A percentile compares a stretch with the other conserved stretches of the same genome.
Evolutionary conservation across 179 eudicot genomes (phyloP).

Genomic region (Beta macrorhiza): DNA sequence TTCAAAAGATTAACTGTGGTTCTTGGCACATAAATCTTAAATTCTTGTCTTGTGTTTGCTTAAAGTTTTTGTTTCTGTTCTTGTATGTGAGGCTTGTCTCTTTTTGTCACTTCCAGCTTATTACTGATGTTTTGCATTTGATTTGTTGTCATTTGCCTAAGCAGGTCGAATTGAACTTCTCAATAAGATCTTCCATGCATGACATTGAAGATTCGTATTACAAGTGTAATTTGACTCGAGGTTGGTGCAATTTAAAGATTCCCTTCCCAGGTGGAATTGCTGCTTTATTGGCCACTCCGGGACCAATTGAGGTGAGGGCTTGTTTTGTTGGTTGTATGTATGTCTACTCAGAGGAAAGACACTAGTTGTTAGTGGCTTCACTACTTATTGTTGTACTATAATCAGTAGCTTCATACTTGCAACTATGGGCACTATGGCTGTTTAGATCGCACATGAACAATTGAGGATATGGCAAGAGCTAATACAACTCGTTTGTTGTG

Average conservation of each 20-base stretch:
- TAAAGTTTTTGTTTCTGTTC: neutral
- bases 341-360: neutral
- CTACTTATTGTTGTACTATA: neutral
- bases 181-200: conserved; percentile 46
- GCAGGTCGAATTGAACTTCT: conserved; percentile 60
- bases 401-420: neutral
- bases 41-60: neutral
- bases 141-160: conserved; percentile 12
- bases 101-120: conserved; percentile 8
- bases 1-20: no score
- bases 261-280: conserved; percentile 47
- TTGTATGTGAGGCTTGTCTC: neutral
- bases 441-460: neutral
- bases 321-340: conserved; percentile 2
- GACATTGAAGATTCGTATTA: conserved; percentile 56
- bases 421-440: neutral
- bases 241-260: conserved; percentile 53
- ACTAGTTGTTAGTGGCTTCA: neutral
- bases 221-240: conserved; percentile 50
- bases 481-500: neutral
- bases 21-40: neutral
- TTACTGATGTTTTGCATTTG: neutral
- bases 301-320: conserved; percentile 46
- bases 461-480: neutral
- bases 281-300: conserved; percentile 70